Base-by-base conservation (phyloP, 2,329 filamentous ascomycete genomes). In the Cordyceps cateniannulata region DNA sequence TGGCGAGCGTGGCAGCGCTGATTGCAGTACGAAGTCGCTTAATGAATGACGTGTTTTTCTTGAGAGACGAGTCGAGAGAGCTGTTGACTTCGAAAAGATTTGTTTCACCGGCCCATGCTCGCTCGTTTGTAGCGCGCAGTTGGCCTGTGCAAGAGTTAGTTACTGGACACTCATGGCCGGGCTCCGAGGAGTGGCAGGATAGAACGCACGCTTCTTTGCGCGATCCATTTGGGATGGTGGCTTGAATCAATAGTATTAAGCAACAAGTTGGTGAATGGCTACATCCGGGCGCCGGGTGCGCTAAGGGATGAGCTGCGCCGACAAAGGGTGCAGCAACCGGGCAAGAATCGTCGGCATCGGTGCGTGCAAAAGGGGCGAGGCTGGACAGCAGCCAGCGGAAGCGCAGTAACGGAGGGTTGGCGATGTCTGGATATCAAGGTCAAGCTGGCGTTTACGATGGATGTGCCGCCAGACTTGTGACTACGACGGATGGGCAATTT, bases 41-140 rank as follows among this genome's bases (percentile, higher is more conserved):
- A 72, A 98, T 98, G 74, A 98, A 97, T 66, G 93, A 92, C 4
- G 93, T 98, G 70, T 98, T 98, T 80, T 97, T 98, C 79, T 96
- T 97, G 74, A 98, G 82, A 56, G 93, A 95, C 57, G 93, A 96
- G 75, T 98, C 93, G 70, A 98, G 87, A 32, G 90, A 89, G 70
- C 84, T 83, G 73, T 85, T 87, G 67, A 95, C 86, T 59, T 85
- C 76, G 70, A 96, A 91, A 64, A 96, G 78, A 79, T 90, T 92
- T 96, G 84, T 87, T 69, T 96, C 91, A 70, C 91, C 93, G 72
- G 89, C 82, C 95, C 95, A 99, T 64, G 89, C 90, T 76, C 85
- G 85, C 71, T 86, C 83, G 75, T 99, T 99, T 70, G 96, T 81
- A 77, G 89, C 85, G 80, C 92, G 90, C 77, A 98, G 83, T 80